These are phyloP conservation scores for Solanum lycopersicoides DNA, from an alignment of 257 asterid species.

Conservation along the genomic window DNA sequence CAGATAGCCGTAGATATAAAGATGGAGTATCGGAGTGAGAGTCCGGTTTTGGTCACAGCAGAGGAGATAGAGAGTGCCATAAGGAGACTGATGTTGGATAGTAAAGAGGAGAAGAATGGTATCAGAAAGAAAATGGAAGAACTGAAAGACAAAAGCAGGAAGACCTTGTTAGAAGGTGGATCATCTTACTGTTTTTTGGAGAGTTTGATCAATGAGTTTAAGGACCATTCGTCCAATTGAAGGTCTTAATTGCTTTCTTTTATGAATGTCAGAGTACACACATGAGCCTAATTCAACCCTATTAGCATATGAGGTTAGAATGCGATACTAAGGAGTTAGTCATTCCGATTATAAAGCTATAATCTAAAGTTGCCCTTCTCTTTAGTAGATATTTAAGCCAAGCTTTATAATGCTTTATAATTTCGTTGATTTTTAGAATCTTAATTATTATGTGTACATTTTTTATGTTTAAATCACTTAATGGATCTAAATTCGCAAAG, in stretches of 20 bases:
- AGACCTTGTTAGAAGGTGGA: slow-evolving; percentile 38
- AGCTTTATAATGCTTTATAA: too few relatives aligned
- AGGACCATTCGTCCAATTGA: background rate
- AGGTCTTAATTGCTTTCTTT: background rate
- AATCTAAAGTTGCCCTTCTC: too few relatives aligned
- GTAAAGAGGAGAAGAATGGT: slow-evolving; percentile 3
- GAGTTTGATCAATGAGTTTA: slow-evolving; percentile 25
- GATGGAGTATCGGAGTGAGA: slow-evolving; percentile 10
- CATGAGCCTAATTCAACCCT: fast-evolving
- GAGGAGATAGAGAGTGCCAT: slow-evolving; percentile 9
- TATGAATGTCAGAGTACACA: too few relatives aligned
- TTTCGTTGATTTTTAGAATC: fast-evolving
- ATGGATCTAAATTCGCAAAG: too few relatives aligned
- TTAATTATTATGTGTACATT: too few relatives aligned
- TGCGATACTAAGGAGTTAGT: too few relatives aligned
- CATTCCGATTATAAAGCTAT: too few relatives aligned
- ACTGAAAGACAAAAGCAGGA: slow-evolving; percentile 28
- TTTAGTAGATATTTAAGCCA: too few relatives aligned
- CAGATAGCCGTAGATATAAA: slow-evolving; percentile 13
- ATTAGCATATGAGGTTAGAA: too few relatives aligned
- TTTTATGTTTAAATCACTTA: background rate
- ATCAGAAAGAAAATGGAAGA: slow-evolving; percentile 42
- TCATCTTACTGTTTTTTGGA: slow-evolving; percentile 27
- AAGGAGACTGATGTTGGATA: slow-evolving; percentile 4
- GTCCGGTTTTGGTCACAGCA: background rate